Conservation (phyloP, 129 eudicot genomes). For the Chrysanthemum makinoi region DNA sequence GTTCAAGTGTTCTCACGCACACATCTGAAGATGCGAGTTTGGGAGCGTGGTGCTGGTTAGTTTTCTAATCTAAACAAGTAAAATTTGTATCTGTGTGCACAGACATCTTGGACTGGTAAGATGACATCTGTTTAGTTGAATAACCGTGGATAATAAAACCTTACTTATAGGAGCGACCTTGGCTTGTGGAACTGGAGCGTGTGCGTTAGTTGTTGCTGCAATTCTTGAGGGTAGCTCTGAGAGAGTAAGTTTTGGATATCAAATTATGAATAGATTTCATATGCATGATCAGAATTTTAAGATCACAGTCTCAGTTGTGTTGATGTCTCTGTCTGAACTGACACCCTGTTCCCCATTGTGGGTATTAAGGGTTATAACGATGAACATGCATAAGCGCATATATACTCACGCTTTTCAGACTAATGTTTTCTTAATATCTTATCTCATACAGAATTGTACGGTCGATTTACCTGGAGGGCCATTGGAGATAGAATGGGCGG, state of each 20-base stretch:
- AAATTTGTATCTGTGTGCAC: background rate
- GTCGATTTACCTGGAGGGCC: conserved; percentile 99
- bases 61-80: background rate
- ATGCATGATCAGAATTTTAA: no score
- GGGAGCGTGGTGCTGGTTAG: conserved; percentile 99
- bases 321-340: no score
- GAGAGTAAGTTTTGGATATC: conserved; percentile 51
- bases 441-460: conserved; percentile 50
- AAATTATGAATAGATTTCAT: background rate
- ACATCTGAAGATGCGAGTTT: conserved; percentile 95
- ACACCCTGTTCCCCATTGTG: no score
- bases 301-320: no score
- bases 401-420: no score
- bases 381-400: no score
- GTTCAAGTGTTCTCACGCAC: conserved; percentile 87
- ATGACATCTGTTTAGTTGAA: background rate
- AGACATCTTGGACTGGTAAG: background rate
- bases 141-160: conserved; percentile 1
- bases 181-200: conserved; percentile 51
- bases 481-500: conserved; percentile 94
- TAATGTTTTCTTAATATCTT: background rate
- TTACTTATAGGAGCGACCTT: conserved; percentile 57
- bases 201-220: conserved; percentile 98
- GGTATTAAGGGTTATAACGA: no score
- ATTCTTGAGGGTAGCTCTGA: conserved; percentile 91